Base-by-base conservation (phyloP, 352 stramenopile genomes). In the Aphanomyces astaci region DNA sequence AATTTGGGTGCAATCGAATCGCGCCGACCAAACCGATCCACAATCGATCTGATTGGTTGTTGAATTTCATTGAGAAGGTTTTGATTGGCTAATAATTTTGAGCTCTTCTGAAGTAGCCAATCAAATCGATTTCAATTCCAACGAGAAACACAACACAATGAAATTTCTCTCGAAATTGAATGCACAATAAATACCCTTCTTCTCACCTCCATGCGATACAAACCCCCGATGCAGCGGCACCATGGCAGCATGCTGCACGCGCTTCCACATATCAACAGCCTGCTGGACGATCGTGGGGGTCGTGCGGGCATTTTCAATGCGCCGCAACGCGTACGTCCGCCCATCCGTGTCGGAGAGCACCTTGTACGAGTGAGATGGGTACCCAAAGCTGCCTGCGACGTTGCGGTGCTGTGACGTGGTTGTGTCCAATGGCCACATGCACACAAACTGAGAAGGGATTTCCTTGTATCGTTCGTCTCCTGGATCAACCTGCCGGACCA, bases 251-350 rank as follows among this genome's bases (percentile, higher is more conserved):
- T 95, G 85, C 56, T 78, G 11, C n/a, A 82, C 60, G 10, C 39
- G 28, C 36, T 63, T 74, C 76, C 76, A 82, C 17, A 39, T 64
- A 17, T 66, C 33, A 10, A 63, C 31, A 3, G 71, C 73, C n/a
- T 51, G n/a, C 24, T 59, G 59, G 36, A 70, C 49, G 17, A 78
- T 51, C 9, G 46, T 69, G 25, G 71, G 76, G 25, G 73, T 86
- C 5, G 89, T 82, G 32, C 84, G 80, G 32, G 94, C 84, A 46
- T 78, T 89, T 66, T 97, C 90, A 70, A 96, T 84, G 52, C 90
- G 76, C 31, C 90, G 75, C 11, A 96, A 66, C 19, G 75, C 83
- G 73, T 94, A 96, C 30, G 85, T 74, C 65, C 79, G 64, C 0
- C 88, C 88, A 72, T 96, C 87, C 19, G 81, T 75, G 31, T 66